phyloP scores from a whole-genome alignment of 352 stramenopile genomes.

The Pythium dissotocum region DNA sequence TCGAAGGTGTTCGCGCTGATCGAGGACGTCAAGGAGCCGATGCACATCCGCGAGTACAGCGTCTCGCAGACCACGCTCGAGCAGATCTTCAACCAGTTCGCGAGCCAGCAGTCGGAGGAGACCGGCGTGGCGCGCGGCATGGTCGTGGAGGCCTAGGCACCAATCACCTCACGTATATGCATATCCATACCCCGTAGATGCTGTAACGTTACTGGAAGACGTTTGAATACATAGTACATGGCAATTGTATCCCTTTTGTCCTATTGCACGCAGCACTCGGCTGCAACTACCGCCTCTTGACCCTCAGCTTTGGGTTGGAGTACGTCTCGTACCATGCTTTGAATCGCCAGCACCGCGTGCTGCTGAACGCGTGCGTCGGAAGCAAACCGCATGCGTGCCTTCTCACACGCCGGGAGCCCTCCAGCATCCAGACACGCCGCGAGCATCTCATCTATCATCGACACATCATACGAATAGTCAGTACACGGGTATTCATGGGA shows the following conservation, averaged over 20 bases:
- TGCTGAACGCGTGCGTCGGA: constrained; percentile 54
- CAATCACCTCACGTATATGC: neutral
- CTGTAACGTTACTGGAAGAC: neutral
- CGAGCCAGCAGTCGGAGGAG: constrained; percentile 73
- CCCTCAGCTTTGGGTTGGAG: neutral
- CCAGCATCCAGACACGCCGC: constrained; percentile 50
- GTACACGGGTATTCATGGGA: neutral
- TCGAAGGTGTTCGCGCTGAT: constrained; percentile 70
- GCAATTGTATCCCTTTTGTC: neutral
- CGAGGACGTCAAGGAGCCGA: constrained; percentile 46
- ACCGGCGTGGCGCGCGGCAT: constrained; percentile 53
- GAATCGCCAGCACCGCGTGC: constrained; percentile 47
- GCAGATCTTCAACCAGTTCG: constrained; percentile 93
- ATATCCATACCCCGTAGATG: constrained; percentile 4
- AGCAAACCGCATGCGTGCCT: constrained; percentile 46
- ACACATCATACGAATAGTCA: neutral
- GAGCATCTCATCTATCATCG: constrained; percentile 42
- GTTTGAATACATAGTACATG: neutral
- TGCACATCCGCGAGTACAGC: constrained; percentile 82
- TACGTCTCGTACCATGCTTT: constrained; percentile 33
- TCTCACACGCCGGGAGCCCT: constrained; percentile 50
- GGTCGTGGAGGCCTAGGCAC: neutral
- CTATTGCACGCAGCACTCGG: constrained; percentile 22
- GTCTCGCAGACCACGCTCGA: constrained; percentile 90
- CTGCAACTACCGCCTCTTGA: neutral